A percentile compares a stretch with the other conserved stretches of the same genome.
Conservation (phyloP, 2,329 filamentous ascomycete species). For the Fragosphaeria purpurea region DNA sequence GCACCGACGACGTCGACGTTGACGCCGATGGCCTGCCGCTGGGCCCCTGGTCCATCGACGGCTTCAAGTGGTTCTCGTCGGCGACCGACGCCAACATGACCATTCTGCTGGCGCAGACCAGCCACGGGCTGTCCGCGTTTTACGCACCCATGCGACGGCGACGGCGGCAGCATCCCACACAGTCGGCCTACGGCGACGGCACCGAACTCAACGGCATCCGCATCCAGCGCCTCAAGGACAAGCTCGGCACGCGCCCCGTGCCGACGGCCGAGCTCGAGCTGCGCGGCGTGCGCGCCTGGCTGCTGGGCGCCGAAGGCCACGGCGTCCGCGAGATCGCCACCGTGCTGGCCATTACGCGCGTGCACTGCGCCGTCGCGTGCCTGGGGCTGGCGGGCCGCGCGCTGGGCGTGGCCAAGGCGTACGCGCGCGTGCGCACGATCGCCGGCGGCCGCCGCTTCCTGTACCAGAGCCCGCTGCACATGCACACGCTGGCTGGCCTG, state of each 20-base stretch:
- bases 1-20: constrained; percentile 16
- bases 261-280: constrained; percentile 65
- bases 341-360: constrained; percentile 56
- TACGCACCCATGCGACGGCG: constrained; percentile 50
- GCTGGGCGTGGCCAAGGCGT: constrained; percentile 47
- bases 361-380: constrained; percentile 45
- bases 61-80: constrained; percentile 64
- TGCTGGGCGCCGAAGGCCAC: constrained; percentile 55
- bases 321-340: constrained; percentile 60
- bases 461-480: constrained; percentile 43
- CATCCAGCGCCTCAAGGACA: constrained; percentile 62
- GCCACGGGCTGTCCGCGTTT: constrained; percentile 48
- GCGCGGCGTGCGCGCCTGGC: constrained; percentile 50
- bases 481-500: constrained; percentile 46
- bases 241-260: constrained; percentile 58
- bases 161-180: constrained; percentile 8
- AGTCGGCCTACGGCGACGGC: constrained; percentile 15
- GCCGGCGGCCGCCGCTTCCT: constrained; percentile 38
- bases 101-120: constrained; percentile 52
- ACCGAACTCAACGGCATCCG: constrained; percentile 54
- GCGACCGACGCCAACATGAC: constrained; percentile 57
- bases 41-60: constrained; percentile 50
- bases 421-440: constrained; percentile 45
- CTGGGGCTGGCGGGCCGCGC: constrained; percentile 45
- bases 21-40: constrained; percentile 26